A percentile compares a stretch with the other conserved stretches of the same genome.
Conservation (phyloP, 805 yeast species). For the Starmerella apis region DNA sequence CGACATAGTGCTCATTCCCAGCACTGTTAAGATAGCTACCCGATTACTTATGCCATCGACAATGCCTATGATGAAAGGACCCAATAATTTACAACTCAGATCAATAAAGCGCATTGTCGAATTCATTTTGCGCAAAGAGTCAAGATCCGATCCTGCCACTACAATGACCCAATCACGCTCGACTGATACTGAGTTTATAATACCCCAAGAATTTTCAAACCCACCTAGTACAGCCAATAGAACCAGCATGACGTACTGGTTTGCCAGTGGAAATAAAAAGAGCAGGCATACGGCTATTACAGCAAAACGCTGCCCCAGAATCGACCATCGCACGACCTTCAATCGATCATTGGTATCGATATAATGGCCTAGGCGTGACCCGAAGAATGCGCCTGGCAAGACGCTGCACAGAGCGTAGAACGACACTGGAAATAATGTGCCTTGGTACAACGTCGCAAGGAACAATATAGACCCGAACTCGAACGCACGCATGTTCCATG, state of each 20-base stretch:
- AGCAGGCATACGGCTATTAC: conserved; percentile 27
- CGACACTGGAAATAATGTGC: conserved; percentile 32
- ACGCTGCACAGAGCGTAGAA: conserved; percentile 31
- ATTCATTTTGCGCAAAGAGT: conserved; percentile 28
- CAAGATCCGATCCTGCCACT: conserved; percentile 28
- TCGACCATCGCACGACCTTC: conserved; percentile 31
- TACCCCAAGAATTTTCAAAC: conserved; percentile 31
- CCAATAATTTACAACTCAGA: conserved; percentile 33
- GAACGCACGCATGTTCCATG: conserved; percentile 36
- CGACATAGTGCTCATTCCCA: conserved; percentile 29
- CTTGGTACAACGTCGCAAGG: conserved; percentile 32
- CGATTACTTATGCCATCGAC: conserved; percentile 26
- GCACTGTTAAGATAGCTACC: conserved; percentile 28
- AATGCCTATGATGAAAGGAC: conserved; percentile 34
- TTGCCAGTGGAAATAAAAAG: conserved; percentile 21
- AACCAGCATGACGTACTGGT: conserved; percentile 13
- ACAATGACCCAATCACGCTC: conserved; percentile 38
- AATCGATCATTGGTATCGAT: conserved; percentile 31
- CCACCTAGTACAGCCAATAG: conserved; percentile 31
- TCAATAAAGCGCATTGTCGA: conserved; percentile 35
- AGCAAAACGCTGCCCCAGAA: conserved; percentile 30
- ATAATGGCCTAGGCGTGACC: conserved; percentile 27
- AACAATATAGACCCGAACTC: conserved; percentile 34
- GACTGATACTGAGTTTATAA: conserved; percentile 34
- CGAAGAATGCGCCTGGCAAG: conserved; percentile 18